Base-by-base conservation (phyloP, 139 green algal species). In the Limnomonas spitsbergensis region DNA sequence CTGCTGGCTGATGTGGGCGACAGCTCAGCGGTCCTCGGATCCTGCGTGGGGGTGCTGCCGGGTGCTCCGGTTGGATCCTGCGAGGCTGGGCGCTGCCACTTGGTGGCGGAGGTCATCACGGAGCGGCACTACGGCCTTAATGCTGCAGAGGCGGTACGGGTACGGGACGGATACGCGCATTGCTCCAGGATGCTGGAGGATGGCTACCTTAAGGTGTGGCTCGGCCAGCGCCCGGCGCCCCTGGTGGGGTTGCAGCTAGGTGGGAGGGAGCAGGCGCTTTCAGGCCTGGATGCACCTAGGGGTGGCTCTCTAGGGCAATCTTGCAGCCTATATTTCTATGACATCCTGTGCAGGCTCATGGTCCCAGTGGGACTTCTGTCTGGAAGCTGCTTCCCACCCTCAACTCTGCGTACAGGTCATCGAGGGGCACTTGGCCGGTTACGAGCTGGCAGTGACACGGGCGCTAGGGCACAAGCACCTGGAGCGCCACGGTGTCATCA, bases 401-500 rank as follows among this genome's bases (percentile, higher is more conserved):
- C 47, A 29, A 14, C 47, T 20, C 20, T 61, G 47, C 47, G 14
- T 61, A 26, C 36, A 40, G 32, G 83, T 93, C 2, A 37, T 77
- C 7, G 74, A 81, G 29, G 87, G 89, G 4, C 78, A 75, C 1
- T 86, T 69, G 67, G 75, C 71, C 1, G 85, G 84, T 24, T 89
- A 90, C 14, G 83, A 93, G 86, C 87, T 94, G 36, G 75, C 70
- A 7, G 90, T 94, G 69, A 94, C 89, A 1, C 85, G 90, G 0
- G 89, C 90, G 4, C 75, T 94, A 81, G 80, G 83, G 14, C 87
- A 88, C 78, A 86, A 85, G 67, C 53, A 87, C 66, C 78, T 88
- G 73, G 78, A 66, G 72, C 9, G 53, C 0, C 77, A 83, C 38
- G 86, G 86, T 4, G 80, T 90, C 31, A 14, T 86, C 9, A 35